These are phyloP conservation scores for Pleomassaria siparia DNA, from an alignment of 2,329 filamentous ascomycete genomes.

Conservation along the genomic window DNA sequence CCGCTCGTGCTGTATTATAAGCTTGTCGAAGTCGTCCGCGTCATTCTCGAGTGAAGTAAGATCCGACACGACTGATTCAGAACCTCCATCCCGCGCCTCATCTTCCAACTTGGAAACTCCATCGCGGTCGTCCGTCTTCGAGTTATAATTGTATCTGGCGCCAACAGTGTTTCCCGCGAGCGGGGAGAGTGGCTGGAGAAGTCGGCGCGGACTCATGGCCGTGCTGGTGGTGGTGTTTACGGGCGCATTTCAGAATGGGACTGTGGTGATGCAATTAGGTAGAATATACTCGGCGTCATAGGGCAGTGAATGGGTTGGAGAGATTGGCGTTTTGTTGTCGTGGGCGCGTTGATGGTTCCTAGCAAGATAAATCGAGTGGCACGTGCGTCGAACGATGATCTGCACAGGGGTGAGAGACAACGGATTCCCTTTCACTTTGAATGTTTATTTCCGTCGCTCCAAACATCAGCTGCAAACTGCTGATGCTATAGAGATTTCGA, in stretches of 20 bases:
- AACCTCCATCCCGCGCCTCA: slow-evolving; percentile 21
- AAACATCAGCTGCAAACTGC: not conserved
- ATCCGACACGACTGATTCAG: slow-evolving; percentile 31
- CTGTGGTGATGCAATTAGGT: not conserved
- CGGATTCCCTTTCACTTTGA: too few relatives aligned
- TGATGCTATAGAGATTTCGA: too few relatives aligned
- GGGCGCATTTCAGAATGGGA: slow-evolving; percentile 2
- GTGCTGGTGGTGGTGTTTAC: not conserved
- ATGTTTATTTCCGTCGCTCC: too few relatives aligned
- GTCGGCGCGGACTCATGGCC: slow-evolving; percentile 38
- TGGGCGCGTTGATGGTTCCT: slow-evolving; percentile 1
- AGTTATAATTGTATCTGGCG: slow-evolving; percentile 27
- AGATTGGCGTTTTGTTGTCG: not conserved
- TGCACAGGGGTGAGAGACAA: not conserved
- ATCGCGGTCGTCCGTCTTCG: slow-evolving; percentile 16
- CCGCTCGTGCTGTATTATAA: slow-evolving; percentile 47
- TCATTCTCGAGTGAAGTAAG: slow-evolving; percentile 44
- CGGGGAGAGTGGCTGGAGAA: slow-evolving; percentile 36
- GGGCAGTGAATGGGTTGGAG: slow-evolving; percentile 1
- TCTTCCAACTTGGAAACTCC: slow-evolving; percentile 22
- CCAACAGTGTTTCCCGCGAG: slow-evolving; percentile 26
- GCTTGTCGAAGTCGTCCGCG: slow-evolving; percentile 50
- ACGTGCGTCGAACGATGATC: slow-evolving; percentile 2
- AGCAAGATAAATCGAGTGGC: not conserved
- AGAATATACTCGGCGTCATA: not conserved